phyloP scores from a whole-genome alignment of 805 yeast species.

The Barnettozyma wickerhamii region DNA sequence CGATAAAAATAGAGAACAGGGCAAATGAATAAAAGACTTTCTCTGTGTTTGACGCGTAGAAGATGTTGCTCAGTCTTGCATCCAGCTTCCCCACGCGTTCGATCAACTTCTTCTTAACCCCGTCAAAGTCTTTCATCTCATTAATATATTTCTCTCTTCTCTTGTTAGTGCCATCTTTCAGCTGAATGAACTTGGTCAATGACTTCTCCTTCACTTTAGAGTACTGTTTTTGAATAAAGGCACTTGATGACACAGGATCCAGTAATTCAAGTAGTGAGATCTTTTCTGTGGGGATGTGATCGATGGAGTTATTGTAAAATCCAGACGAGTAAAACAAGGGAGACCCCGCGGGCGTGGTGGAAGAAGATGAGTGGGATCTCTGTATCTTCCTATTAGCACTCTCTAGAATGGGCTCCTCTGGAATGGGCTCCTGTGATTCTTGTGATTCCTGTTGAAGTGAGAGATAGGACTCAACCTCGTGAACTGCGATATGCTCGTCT shows the following conservation, averaged over 20 bases:
- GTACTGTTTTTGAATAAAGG: slow-evolving; percentile 23
- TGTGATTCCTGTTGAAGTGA: slow-evolving; percentile 1
- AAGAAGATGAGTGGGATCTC: slow-evolving; percentile 18
- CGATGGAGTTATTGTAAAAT: slow-evolving; percentile 15
- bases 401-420: background rate
- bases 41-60: slow-evolving; percentile 53
- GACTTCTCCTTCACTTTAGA: slow-evolving; percentile 24
- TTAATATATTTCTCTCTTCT: slow-evolving; percentile 16
- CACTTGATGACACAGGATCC: slow-evolving; percentile 26
- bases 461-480: slow-evolving; percentile 5
- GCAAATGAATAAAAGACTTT: slow-evolving; percentile 78
- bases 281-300: slow-evolving; percentile 22
- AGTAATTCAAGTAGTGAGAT: slow-evolving; percentile 25
- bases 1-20: slow-evolving; percentile 57
- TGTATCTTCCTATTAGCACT: slow-evolving; percentile 3
- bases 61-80: slow-evolving; percentile 31
- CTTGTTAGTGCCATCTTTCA: slow-evolving; percentile 18
- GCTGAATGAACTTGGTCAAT: slow-evolving; percentile 15
- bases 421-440: background rate
- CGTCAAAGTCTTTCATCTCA: slow-evolving; percentile 23
- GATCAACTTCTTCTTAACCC: slow-evolving; percentile 20
- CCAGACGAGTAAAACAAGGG: slow-evolving; percentile 22
- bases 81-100: slow-evolving; percentile 36
- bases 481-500: background rate
- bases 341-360: slow-evolving; percentile 21